Evolutionary conservation across 805 yeast genomes (phyloP).

Genomic region (Ogataea corticis): DNA sequence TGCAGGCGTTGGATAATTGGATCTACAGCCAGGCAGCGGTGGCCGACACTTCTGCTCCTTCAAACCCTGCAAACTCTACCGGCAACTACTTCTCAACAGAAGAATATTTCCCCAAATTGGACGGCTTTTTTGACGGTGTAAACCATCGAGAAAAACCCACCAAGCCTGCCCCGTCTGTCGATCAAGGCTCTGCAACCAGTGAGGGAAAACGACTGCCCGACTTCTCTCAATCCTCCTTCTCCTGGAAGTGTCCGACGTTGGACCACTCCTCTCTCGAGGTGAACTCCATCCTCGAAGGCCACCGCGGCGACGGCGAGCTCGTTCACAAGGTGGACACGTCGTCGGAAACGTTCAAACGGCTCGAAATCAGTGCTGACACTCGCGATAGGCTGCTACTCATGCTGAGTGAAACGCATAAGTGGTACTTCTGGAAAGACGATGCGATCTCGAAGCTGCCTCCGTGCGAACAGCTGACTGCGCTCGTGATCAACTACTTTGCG

Average conservation of each 20-base stretch:
- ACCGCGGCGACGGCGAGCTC: neutral
- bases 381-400: slow-evolving; percentile 7
- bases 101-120: slow-evolving; percentile 1
- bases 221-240: slow-evolving; percentile 9
- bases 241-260: slow-evolving; percentile 7
- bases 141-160: neutral
- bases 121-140: slow-evolving; percentile 6
- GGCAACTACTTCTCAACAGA: neutral
- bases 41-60: neutral
- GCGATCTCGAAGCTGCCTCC: slow-evolving; percentile 6
- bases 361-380: slow-evolving; percentile 5
- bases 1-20: slow-evolving; percentile 11
- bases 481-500: slow-evolving; percentile 8
- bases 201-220: slow-evolving; percentile 6
- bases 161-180: neutral
- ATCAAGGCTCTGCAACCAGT: neutral
- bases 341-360: slow-evolving; percentile 1
- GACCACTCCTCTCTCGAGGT: slow-evolving; percentile 7
- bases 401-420: slow-evolving; percentile 7
- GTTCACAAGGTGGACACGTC: neutral
- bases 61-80: neutral
- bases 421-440: slow-evolving; percentile 8
- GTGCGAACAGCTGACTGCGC: slow-evolving; percentile 5
- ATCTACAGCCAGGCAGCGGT: slow-evolving; percentile 2
- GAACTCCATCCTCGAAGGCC: slow-evolving; percentile 3